A percentile compares a stretch with the other conserved stretches of the same genome.
These are phyloP conservation scores for Primulina tabacum DNA, from an alignment of 257 asterid genomes.

Conservation along the genomic window DNA sequence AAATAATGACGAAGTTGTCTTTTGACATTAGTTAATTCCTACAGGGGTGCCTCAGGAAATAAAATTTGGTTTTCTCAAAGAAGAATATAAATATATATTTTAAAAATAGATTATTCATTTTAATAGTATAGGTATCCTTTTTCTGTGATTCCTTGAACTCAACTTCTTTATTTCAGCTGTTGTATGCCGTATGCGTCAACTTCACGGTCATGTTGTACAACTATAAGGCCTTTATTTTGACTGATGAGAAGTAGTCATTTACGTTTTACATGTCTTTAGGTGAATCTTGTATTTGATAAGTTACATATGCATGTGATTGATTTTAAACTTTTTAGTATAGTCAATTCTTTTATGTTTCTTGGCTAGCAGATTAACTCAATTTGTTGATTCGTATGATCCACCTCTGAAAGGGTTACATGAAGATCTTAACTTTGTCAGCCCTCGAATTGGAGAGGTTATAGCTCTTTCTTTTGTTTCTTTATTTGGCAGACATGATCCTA, in stretches of 20 bases:
- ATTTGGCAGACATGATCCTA: slow-evolving; percentile 19
- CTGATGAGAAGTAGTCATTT: slow-evolving; percentile 3
- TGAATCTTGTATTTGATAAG: slow-evolving; percentile 6
- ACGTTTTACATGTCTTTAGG: not conserved
- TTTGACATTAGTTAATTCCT: no score
- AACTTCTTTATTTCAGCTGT: not conserved
- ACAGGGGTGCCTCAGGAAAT: no score
- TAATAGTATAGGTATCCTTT: not conserved
- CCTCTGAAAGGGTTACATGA: slow-evolving; percentile 97
- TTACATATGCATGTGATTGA: not conserved
- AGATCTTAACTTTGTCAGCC: slow-evolving; percentile 97
- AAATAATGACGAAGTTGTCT: no score
- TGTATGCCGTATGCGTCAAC: slow-evolving; percentile 9
- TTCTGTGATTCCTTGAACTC: not conserved
- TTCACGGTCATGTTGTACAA: slow-evolving; percentile 5
- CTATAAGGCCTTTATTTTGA: slow-evolving; percentile 3
- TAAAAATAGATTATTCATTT: not conserved
- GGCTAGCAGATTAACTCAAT: slow-evolving; percentile 77
- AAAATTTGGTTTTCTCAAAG: no score
- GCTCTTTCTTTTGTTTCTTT: slow-evolving; percentile 25
- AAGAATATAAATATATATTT: no score
- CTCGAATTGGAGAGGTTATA: slow-evolving; percentile 97
- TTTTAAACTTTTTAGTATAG: slow-evolving; percentile 20
- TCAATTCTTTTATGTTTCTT: slow-evolving; percentile 24
- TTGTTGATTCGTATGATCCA: slow-evolving; percentile 94